phyloP scores from a whole-genome alignment of 2,329 filamentous ascomycete genomes.

The Fusarium coicis region DNA sequence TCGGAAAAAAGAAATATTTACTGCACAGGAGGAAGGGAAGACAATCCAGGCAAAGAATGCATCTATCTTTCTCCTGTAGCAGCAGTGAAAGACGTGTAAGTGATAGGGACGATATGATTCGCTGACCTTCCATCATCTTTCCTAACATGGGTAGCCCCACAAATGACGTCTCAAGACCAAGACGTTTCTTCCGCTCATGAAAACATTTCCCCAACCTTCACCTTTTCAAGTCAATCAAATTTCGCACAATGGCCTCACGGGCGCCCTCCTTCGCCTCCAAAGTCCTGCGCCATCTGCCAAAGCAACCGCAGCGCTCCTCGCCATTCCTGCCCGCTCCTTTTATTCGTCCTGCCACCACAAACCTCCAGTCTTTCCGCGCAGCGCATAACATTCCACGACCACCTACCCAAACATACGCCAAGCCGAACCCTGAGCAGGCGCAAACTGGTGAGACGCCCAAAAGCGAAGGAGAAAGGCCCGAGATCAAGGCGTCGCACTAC shows the following conservation, averaged over 20 bases:
- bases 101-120: slow-evolving; percentile 28
- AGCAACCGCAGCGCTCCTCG: slow-evolving; percentile 26
- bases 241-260: slow-evolving; percentile 46
- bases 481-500: slow-evolving; percentile 73
- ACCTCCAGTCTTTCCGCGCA: slow-evolving; percentile 40
- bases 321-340: slow-evolving; percentile 20
- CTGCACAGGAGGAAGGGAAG: neutral
- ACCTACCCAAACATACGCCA: slow-evolving; percentile 30
- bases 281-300: slow-evolving; percentile 32
- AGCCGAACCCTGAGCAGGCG: slow-evolving; percentile 18
- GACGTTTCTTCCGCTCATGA: slow-evolving; percentile 18
- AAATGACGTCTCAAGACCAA: slow-evolving; percentile 38
- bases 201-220: slow-evolving; percentile 31
- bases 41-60: neutral
- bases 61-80: neutral
- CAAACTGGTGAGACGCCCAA: slow-evolving; percentile 31
- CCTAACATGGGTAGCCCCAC: slow-evolving; percentile 13
- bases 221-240: neutral
- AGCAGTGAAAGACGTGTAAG: slow-evolving; percentile 20
- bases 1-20: neutral
- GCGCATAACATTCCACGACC: slow-evolving; percentile 53
- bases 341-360: slow-evolving; percentile 7
- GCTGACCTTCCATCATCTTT: slow-evolving; percentile 25
- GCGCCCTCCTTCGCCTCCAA: slow-evolving; percentile 29
- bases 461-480: slow-evolving; percentile 47